Evolutionary conservation across 2,329 filamentous ascomycete genomes (phyloP).

Genomic region (Ophiostoma sp.): DNA sequence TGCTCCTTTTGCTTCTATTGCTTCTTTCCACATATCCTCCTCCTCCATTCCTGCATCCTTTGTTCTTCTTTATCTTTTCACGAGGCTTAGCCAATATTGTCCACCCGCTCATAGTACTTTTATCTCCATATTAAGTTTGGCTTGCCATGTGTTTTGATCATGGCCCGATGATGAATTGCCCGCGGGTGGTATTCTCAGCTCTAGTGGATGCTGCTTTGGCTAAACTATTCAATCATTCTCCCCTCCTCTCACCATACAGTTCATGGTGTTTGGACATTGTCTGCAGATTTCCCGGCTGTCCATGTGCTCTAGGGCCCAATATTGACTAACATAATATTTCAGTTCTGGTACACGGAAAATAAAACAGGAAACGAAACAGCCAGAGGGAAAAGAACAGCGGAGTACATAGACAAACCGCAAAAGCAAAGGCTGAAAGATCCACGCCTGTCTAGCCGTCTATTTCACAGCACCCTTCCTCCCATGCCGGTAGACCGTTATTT

Average conservation of each 20-base stretch:
- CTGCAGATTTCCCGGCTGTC: not conserved
- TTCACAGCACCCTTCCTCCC: not conserved
- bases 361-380: not conserved
- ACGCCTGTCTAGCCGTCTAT: not conserved
- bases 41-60: not conserved
- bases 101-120: not conserved
- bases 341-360: not conserved
- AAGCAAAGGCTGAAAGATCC: not conserved
- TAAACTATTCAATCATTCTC: not conserved
- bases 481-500: not conserved
- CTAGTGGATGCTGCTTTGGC: not conserved
- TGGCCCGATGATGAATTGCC: not conserved
- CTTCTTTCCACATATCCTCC: not conserved
- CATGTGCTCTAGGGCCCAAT: not conserved
- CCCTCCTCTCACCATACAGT: not conserved
- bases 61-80: not conserved
- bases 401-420: not conserved
- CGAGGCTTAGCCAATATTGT: constrained; percentile 1
- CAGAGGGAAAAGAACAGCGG: not conserved
- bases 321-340: not conserved
- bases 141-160: not conserved
- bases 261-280: not conserved
- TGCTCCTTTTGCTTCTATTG: not conserved
- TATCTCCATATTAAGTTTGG: not conserved
- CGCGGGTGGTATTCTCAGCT: not conserved